A percentile compares a stretch with the other conserved stretches of the same genome.
Evolutionary conservation across 208 protist genomes (phyloP).

Genomic region (Leishmania major): DNA sequence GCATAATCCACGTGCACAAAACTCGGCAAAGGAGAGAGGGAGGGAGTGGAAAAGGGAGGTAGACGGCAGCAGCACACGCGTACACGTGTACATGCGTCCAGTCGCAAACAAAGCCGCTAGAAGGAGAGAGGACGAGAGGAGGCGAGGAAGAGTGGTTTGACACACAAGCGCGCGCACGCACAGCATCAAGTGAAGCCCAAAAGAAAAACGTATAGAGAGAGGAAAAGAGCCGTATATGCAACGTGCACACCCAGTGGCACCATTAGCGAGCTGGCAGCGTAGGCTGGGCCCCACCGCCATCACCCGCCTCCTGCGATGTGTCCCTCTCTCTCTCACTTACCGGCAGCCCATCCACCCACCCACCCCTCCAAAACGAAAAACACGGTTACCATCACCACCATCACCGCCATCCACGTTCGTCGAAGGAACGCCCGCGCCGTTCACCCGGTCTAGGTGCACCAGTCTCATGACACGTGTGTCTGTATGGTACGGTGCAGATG

Average conservation of each 20-base stretch:
- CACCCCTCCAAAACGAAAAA: background rate
- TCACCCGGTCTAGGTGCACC: background rate
- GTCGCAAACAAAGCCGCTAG: background rate
- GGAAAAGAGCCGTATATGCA: background rate
- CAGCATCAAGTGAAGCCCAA: background rate
- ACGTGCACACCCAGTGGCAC: background rate
- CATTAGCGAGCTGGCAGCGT: background rate
- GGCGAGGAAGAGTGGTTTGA: background rate
- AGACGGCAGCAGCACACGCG: too few relatives aligned
- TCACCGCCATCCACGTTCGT: background rate
- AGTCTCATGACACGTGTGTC: conserved; percentile 35
- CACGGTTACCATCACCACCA: background rate
- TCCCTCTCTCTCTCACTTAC: background rate
- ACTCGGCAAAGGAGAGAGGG: too few relatives aligned
- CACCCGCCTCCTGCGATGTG: background rate
- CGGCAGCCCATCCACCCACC: background rate
- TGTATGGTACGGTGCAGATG: conserved; percentile 70
- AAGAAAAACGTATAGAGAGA: background rate
- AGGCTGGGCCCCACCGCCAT: background rate
- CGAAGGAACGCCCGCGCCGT: background rate
- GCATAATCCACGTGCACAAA: background rate
- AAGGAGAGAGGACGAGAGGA: conserved; percentile 12
- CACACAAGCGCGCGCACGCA: background rate
- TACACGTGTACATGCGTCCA: background rate
- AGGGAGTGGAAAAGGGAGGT: too few relatives aligned